Evolutionary conservation across 805 yeast species (phyloP).

Genomic region (Candida adriatica): DNA sequence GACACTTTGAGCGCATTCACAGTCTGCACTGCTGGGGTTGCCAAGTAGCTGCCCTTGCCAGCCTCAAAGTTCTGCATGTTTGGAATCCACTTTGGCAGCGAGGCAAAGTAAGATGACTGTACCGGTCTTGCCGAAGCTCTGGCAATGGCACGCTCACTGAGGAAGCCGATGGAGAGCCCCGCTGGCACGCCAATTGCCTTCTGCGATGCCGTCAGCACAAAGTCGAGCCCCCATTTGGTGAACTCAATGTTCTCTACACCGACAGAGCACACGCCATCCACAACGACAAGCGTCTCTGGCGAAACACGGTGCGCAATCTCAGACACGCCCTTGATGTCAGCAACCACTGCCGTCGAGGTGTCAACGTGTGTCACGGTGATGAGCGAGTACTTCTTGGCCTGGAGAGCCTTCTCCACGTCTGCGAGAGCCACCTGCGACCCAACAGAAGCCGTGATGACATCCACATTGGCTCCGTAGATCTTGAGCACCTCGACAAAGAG

Average conservation of each 20-base stretch:
- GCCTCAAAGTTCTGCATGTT: constrained; percentile 80
- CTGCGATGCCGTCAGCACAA: constrained; percentile 85
- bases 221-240: constrained; percentile 87
- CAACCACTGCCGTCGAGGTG: constrained; percentile 90
- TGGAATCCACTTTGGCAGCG: constrained; percentile 81
- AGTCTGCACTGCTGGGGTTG: constrained; percentile 94
- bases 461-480: constrained; percentile 72
- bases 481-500: constrained; percentile 69
- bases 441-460: constrained; percentile 59
- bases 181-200: constrained; percentile 95
- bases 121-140: constrained; percentile 48
- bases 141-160: constrained; percentile 67
- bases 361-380: constrained; percentile 93
- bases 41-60: constrained; percentile 79
- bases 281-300: constrained; percentile 78
- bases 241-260: constrained; percentile 84
- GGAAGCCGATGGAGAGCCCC: constrained; percentile 74
- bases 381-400: constrained; percentile 46
- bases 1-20: constrained; percentile 76
- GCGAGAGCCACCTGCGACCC: constrained; percentile 64
- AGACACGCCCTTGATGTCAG: constrained; percentile 60
- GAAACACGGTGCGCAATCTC: constrained; percentile 51
- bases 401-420: constrained; percentile 49
- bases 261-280: constrained; percentile 93
- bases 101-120: constrained; percentile 48